Conservation (phyloP, 2,329 filamentous ascomycete genomes). For the Sclerotinia spermophila region DNA sequence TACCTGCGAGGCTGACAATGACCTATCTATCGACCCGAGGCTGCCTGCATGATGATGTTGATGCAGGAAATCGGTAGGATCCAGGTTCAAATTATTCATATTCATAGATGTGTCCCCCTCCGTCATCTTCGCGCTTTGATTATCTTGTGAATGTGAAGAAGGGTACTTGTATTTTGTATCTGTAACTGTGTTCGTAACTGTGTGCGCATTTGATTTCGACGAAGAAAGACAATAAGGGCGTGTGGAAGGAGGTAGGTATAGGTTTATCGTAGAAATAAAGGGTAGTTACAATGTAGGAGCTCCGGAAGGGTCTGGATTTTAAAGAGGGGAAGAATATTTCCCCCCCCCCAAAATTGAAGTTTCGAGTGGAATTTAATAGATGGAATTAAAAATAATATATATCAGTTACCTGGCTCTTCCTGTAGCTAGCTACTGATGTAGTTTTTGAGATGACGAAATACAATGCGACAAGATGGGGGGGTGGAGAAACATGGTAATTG, state of each 20-base stretch:
- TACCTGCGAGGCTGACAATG: constrained; percentile 34
- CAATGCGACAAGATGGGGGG: not conserved
- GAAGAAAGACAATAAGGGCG: not conserved
- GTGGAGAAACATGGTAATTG: not conserved
- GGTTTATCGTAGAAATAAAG: not conserved
- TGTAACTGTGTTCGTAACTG: not conserved
- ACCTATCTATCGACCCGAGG: constrained; percentile 19
- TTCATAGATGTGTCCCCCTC: constrained; percentile 26
- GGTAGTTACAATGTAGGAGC: too few relatives aligned
- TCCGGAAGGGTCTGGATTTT: not conserved
- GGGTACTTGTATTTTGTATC: not conserved
- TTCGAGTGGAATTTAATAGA: not conserved
- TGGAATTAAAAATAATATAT: not conserved
- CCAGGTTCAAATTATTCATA: constrained; percentile 29
- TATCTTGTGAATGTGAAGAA: not conserved
- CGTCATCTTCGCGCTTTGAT: constrained; percentile 25
- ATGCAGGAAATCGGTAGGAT: constrained; percentile 25
- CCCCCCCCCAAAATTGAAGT: not conserved
- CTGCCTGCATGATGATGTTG: constrained; percentile 27
- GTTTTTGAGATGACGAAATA: not conserved
- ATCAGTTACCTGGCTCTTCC: not conserved
- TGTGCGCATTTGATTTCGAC: not conserved
- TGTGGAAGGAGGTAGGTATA: not conserved
- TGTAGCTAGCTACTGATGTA: not conserved
- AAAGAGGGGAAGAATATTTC: not conserved